These are phyloP conservation scores for Pilatotrama ljubarskyi DNA, from an alignment of 768 basidiomycete genomes.

Conservation along the genomic window DNA sequence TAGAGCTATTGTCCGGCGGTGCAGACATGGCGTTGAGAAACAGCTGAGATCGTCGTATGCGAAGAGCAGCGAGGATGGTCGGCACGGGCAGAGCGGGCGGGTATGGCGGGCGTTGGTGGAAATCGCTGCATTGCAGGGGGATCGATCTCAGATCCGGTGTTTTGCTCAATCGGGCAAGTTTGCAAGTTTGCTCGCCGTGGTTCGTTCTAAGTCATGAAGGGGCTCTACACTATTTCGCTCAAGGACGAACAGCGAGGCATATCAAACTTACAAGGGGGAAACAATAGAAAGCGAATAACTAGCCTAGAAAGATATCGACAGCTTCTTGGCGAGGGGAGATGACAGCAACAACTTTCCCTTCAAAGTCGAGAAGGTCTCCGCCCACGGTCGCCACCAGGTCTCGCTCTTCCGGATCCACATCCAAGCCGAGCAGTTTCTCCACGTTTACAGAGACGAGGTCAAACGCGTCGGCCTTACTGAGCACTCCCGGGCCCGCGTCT, in stretches of 20 bases:
- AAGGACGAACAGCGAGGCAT: background rate
- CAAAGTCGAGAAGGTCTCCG: slow-evolving; percentile 36
- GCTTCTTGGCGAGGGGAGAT: slow-evolving; percentile 32
- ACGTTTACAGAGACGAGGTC: slow-evolving; percentile 56
- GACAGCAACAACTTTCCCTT: slow-evolving; percentile 38
- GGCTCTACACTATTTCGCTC: background rate
- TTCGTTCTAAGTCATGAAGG: too few relatives aligned
- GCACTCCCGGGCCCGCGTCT: slow-evolving; percentile 13
- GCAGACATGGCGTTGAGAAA: background rate
- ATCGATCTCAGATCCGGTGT: slow-evolving; percentile 16
- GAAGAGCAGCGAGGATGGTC: too few relatives aligned
- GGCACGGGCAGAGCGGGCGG: too few relatives aligned
- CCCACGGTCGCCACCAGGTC: slow-evolving; percentile 36
- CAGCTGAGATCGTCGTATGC: background rate
- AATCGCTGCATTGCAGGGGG: background rate
- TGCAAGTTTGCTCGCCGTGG: background rate
- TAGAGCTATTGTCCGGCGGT: background rate
- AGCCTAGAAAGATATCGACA: slow-evolving; percentile 37
- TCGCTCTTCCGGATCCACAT: slow-evolving; percentile 24
- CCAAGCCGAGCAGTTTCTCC: slow-evolving; percentile 49
- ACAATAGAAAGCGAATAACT: too few relatives aligned
- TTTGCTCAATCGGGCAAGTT: background rate
- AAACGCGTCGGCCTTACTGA: slow-evolving; percentile 45
- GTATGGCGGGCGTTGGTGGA: background rate
- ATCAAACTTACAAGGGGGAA: too few relatives aligned